These are phyloP conservation scores for Carpinus viminea DNA, from an alignment of 306 rosid species.

Conservation along the genomic window DNA sequence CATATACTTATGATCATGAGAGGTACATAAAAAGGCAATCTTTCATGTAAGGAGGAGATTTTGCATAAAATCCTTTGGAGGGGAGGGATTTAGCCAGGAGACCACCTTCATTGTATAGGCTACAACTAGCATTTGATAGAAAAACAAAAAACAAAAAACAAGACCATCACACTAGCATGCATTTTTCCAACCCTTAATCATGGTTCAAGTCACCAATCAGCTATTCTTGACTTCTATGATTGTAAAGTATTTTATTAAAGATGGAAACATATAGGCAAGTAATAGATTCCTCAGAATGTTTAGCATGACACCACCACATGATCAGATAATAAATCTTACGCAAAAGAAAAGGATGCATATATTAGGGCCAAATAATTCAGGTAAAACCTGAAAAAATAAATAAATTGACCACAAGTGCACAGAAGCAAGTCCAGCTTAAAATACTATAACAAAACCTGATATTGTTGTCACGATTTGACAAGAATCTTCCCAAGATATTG, in stretches of 20 bases:
- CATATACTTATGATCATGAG: slow-evolving; percentile 14
- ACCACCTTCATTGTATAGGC: not conserved
- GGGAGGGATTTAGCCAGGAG: not conserved
- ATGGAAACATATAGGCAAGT: not conserved
- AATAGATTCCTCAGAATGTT: not conserved
- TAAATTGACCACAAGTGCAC: not conserved
- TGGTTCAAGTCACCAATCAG: not conserved
- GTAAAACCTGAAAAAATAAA: slow-evolving; percentile 6
- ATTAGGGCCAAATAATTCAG: not conserved
- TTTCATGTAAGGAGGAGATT: not conserved
- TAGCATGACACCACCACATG: not conserved
- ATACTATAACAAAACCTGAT: slow-evolving; percentile 65
- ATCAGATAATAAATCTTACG: not conserved
- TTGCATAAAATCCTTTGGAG: not conserved
- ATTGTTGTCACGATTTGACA: slow-evolving; percentile 95
- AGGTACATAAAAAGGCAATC: not conserved
- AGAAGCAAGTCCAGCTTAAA: not conserved
- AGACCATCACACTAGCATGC: not conserved
- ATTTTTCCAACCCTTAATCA: not conserved
- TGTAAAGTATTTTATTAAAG: not conserved
- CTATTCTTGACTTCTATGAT: not conserved
- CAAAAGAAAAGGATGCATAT: not conserved
- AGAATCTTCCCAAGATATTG: slow-evolving; percentile 95
- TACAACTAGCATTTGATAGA: not conserved
- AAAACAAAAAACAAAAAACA: too few relatives aligned